These are phyloP conservation scores for Ceratobasidium sp. DNA, from an alignment of 1,284 basidiomycete genomes.

Conservation along the genomic window DNA sequence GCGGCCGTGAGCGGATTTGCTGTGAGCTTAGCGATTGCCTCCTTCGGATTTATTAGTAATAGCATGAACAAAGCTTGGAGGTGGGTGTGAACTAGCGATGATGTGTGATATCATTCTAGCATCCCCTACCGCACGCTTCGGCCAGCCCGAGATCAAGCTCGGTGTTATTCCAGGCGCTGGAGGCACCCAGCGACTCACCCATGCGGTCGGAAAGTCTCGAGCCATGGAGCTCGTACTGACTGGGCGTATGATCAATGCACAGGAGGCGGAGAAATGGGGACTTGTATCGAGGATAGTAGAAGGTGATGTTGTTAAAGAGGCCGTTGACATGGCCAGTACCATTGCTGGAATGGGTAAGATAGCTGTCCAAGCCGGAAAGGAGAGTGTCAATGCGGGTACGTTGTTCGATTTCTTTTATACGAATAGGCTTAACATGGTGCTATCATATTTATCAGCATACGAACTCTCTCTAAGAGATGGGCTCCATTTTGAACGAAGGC, in stretches of 20 bases:
- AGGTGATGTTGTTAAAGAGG: conserved; percentile 85
- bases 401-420: no score
- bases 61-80: conserved; percentile 72
- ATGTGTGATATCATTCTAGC: conserved; percentile 97
- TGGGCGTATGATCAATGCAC: conserved; percentile 79
- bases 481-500: conserved; percentile 83
- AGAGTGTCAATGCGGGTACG: conserved; percentile 90
- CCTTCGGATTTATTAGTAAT: neutral
- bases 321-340: conserved; percentile 78
- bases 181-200: conserved; percentile 84
- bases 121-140: conserved; percentile 92
- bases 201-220: conserved; percentile 89
- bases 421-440: no score
- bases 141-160: conserved; percentile 97
- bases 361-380: conserved; percentile 91
- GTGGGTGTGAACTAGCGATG: conserved; percentile 95
- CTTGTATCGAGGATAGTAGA: conserved; percentile 85
- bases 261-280: conserved; percentile 88
- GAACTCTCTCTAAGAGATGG: conserved; percentile 87
- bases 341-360: conserved; percentile 88
- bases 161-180: conserved; percentile 93
- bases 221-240: conserved; percentile 97
- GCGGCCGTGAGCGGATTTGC: conserved; percentile 97
- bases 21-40: conserved; percentile 57
- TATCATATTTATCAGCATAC: conserved; percentile 64